phyloP scores from a whole-genome alignment of 2,329 filamentous ascomycete species.

The Fusarium udum region DNA sequence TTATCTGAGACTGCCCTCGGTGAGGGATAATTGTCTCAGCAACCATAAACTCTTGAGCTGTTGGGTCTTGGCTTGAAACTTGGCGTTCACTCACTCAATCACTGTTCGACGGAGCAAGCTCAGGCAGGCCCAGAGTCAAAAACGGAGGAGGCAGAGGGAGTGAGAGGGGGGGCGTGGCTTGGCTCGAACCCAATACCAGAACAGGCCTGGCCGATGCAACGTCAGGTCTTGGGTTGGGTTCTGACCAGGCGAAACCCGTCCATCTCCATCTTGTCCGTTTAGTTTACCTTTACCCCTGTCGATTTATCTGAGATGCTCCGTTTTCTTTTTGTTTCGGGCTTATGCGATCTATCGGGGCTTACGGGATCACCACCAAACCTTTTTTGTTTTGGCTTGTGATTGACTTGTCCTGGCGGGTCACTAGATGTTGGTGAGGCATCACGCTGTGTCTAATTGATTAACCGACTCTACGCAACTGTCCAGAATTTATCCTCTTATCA shows the following conservation, averaged over 20 bases:
- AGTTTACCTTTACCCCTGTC: slow-evolving; percentile 29
- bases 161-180: slow-evolving; percentile 8
- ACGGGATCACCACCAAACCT: background rate
- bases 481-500: background rate
- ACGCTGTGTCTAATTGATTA: slow-evolving; percentile 13
- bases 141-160: slow-evolving; percentile 5
- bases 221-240: slow-evolving; percentile 18
- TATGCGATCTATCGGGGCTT: slow-evolving; percentile 36
- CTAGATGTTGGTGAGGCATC: background rate
- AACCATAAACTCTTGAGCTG: slow-evolving; percentile 1
- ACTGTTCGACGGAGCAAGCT: background rate
- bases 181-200: background rate
- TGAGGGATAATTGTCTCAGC: slow-evolving; percentile 6
- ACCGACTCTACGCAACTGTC: background rate
- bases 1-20: background rate
- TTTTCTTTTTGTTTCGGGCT: slow-evolving; percentile 11
- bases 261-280: slow-evolving; percentile 14
- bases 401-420: background rate
- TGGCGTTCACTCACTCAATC: background rate
- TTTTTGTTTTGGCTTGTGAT: slow-evolving; percentile 15
- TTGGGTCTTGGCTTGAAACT: slow-evolving; percentile 19
- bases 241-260: slow-evolving; percentile 34
- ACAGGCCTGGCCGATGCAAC: slow-evolving; percentile 36
- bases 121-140: background rate
- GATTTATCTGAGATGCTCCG: slow-evolving; percentile 14